Evolutionary conservation across 2,329 filamentous ascomycete genomes (phyloP), one percentile per base, ranked within the genome.

Genomic region (Dothideomycetes sp.): DNA sequence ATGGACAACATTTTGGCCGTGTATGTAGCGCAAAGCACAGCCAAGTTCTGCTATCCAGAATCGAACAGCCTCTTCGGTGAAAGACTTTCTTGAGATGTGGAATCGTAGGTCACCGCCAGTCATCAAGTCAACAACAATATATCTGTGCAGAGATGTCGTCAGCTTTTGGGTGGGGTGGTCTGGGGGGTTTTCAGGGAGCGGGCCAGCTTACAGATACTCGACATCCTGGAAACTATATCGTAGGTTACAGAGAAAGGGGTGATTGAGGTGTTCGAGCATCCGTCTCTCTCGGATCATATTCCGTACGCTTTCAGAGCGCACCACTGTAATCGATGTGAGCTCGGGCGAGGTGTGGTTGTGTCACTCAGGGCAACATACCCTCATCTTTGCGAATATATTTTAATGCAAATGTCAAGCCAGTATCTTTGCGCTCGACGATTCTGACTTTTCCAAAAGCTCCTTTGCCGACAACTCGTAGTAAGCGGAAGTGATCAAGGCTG

Each of bases 311-410:
- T 96, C 91, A 47, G 88, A 94, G 56, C 89, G 85, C 52, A 98
- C 87, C 52, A 98, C 89, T 94, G 59, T 52, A 47, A 56, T 45
- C 40, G 19, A 31, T 22, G 43, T 53, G 33, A 52, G 47, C 19
- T 27, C 12, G 7, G 7, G 22, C 12, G 32, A 36, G 27, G 34
- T 38, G 5, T 34, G 19, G 40, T 31, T 48, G 19, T 32, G 39
- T 46, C 18, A 30, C 29, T 27, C 16, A 15, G 14, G 12, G 18
- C 10, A 16, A 19, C 77, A 46, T 56, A 88, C 87, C 84, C 77
- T 96, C 89, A 82, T 96, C 89, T 75, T 95, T 96, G 50, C 88
- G 80, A 49, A 96, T 96, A 62, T 96, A 96, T 64, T 98, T 98
- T 49, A 98, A 73, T 33, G 91, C 91, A 63, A 98, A 98, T 3